A percentile compares a stretch with the other conserved stretches of the same genome.
Conservation (phyloP, 2,329 filamentous ascomycete genomes). For the Curvularia spicifera region DNA sequence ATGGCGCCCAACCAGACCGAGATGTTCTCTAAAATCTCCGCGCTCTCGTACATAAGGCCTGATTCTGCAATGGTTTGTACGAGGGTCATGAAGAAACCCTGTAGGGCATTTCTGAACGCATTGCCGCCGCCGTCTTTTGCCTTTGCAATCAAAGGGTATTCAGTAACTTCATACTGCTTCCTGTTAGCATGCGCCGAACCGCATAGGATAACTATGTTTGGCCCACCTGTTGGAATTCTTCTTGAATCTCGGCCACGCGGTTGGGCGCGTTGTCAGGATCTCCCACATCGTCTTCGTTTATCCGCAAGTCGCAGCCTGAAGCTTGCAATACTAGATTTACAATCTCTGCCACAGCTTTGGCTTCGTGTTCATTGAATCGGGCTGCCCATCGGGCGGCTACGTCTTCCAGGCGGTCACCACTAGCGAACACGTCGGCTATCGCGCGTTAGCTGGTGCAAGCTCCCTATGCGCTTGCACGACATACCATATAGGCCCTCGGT, state of each 20-base stretch:
- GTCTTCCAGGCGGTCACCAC: slow-evolving; percentile 61
- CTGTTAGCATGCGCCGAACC: slow-evolving; percentile 19
- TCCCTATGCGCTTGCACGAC: slow-evolving; percentile 7
- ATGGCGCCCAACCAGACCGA: slow-evolving; percentile 88
- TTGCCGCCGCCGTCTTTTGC: slow-evolving; percentile 76
- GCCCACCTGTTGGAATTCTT: slow-evolving; percentile 79
- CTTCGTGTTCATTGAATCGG: slow-evolving; percentile 62
- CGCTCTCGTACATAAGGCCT: slow-evolving; percentile 79
- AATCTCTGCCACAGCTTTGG: slow-evolving; percentile 62
- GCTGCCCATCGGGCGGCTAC: slow-evolving; percentile 65
- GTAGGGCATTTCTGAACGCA: slow-evolving; percentile 77
- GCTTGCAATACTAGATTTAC: slow-evolving; percentile 69
- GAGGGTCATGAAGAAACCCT: slow-evolving; percentile 79
- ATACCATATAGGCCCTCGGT: slow-evolving; percentile 64
- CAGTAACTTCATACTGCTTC: slow-evolving; percentile 73
- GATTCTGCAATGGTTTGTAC: slow-evolving; percentile 80
- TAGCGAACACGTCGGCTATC: slow-evolving; percentile 65
- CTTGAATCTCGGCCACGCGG: slow-evolving; percentile 82
- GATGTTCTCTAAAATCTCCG: slow-evolving; percentile 82
- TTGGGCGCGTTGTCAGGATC: slow-evolving; percentile 87
- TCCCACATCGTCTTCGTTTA: slow-evolving; percentile 82
- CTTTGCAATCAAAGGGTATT: slow-evolving; percentile 90
- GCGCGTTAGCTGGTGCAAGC: slow-evolving; percentile 30
- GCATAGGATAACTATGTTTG: neutral
- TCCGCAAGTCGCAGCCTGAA: slow-evolving; percentile 79